These are phyloP conservation scores for Erodium maritimum DNA, from an alignment of 345 rosid genomes.

Conservation along the genomic window DNA sequence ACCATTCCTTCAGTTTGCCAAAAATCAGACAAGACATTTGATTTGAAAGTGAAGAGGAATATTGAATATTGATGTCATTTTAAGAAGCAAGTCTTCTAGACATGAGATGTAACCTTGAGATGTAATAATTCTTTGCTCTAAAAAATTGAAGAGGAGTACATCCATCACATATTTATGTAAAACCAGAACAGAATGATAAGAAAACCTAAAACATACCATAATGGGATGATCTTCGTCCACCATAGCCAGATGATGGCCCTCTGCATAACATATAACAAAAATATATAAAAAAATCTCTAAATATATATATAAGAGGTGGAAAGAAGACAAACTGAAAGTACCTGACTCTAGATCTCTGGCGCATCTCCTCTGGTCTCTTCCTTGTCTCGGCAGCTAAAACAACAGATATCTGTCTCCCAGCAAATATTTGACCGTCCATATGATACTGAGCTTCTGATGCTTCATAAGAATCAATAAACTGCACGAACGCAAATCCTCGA, in stretches of 20 bases:
- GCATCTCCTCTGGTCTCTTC: constrained; percentile 99
- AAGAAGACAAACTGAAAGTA: constrained; percentile 8
- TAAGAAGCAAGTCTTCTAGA: too few species aligned
- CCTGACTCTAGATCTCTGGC: constrained; percentile 61
- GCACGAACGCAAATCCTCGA: constrained; percentile 95
- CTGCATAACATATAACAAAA: constrained; percentile 28
- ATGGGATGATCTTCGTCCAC: constrained; percentile 44
- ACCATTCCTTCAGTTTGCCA: too few species aligned
- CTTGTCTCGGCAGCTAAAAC: constrained; percentile 84
- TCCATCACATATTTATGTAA: background rate
- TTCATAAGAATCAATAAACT: constrained; percentile 83
- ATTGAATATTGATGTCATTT: too few species aligned
- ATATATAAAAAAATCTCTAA: constrained; percentile 2
- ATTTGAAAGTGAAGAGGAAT: too few species aligned
- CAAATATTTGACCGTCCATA: constrained; percentile 77
- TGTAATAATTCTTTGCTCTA: too few species aligned
- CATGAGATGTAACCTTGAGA: too few species aligned
- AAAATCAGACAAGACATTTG: too few species aligned
- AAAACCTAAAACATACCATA: constrained; percentile 36
- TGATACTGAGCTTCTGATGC: constrained; percentile 82
- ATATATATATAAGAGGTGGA: background rate
- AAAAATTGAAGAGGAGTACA: background rate
- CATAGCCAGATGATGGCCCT: constrained; percentile 48
- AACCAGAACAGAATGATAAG: background rate
- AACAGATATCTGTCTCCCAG: constrained; percentile 80